A percentile compares a stretch with the other conserved stretches of the same genome.
phyloP scores from a whole-genome alignment of 495 filamentous ascomycete species.

The Penicillium egyptiacum region DNA sequence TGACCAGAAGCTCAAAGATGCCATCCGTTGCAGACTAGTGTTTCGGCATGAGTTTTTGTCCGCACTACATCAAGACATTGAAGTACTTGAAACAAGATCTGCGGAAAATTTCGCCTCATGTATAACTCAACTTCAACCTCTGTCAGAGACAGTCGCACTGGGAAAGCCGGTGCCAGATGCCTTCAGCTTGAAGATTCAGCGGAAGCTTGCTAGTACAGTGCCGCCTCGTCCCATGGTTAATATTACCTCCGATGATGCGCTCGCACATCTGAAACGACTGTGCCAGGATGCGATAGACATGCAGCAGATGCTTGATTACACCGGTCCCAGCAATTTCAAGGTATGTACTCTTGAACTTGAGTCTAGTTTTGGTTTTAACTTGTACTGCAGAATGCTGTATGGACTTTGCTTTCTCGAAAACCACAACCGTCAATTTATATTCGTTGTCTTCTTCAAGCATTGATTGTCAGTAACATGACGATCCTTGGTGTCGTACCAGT shows the following conservation, averaged over 20 bases:
- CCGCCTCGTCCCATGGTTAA: constrained; percentile 89
- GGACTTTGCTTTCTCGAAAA: constrained; percentile 71
- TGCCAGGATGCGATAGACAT: constrained; percentile 72
- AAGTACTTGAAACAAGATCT: constrained; percentile 40
- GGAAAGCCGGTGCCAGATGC: constrained; percentile 68
- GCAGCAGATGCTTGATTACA: constrained; percentile 65
- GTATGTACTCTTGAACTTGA: constrained; percentile 24
- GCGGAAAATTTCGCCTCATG: constrained; percentile 44
- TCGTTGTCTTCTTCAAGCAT: constrained; percentile 72
- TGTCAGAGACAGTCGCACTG: constrained; percentile 58
- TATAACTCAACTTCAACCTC: constrained; percentile 43
- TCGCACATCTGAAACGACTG: constrained; percentile 65
- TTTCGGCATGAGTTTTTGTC: constrained; percentile 64
- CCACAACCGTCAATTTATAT: constrained; percentile 84
- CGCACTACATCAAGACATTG: constrained; percentile 48
- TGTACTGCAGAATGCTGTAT: constrained; percentile 54
- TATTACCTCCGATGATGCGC: constrained; percentile 68
- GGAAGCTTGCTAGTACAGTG: constrained; percentile 84
- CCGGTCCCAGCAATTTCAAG: constrained; percentile 64
- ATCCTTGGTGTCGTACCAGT: constrained; percentile 65
- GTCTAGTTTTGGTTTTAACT: constrained; percentile 7
- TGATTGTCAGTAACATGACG: constrained; percentile 69
- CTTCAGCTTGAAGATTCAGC: constrained; percentile 88
- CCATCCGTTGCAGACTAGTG: constrained; percentile 60
- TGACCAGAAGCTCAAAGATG: constrained; percentile 52